A percentile compares a stretch with the other conserved stretches of the same genome.
Evolutionary conservation across 2,329 filamentous ascomycete genomes (phyloP).

Genomic region (Alternaria angustiovoidea): DNA sequence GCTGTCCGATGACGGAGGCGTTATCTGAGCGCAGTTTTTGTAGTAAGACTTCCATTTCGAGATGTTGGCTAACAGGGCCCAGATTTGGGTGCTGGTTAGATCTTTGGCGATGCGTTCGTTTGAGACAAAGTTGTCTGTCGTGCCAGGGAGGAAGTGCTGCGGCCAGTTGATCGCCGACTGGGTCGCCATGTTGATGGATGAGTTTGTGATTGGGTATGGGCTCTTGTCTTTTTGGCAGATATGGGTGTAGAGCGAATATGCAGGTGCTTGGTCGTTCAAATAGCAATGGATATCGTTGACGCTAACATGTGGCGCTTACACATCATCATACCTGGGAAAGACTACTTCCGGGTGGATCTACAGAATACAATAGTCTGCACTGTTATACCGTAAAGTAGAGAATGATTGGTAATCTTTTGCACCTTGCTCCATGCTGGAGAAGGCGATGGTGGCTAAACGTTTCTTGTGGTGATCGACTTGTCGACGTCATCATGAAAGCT

Average conservation of each 20-base stretch:
- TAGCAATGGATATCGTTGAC: not conserved
- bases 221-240: not conserved
- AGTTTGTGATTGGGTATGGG: not conserved
- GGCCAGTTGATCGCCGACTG: slow-evolving; percentile 47
- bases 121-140: slow-evolving; percentile 49
- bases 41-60: slow-evolving; percentile 48
- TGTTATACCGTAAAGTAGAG: not conserved
- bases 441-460: not conserved
- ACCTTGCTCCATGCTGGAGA: not conserved
- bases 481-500: slow-evolving; percentile 2
- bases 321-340: not conserved
- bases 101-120: slow-evolving; percentile 45
- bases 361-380: not conserved
- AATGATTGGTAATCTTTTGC: not conserved
- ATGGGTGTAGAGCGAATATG: not conserved
- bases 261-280: not conserved
- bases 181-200: slow-evolving; percentile 9
- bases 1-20: slow-evolving; percentile 30
- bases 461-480: not conserved
- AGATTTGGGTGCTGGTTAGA: slow-evolving; percentile 42
- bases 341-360: not conserved
- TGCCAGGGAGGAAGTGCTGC: slow-evolving; percentile 43
- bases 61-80: slow-evolving; percentile 44
- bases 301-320: not conserved
- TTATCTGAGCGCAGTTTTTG: slow-evolving; percentile 43